Base-by-base conservation (phyloP, 139 green algal genomes). In the Axilococcus clingmanii region DNA sequence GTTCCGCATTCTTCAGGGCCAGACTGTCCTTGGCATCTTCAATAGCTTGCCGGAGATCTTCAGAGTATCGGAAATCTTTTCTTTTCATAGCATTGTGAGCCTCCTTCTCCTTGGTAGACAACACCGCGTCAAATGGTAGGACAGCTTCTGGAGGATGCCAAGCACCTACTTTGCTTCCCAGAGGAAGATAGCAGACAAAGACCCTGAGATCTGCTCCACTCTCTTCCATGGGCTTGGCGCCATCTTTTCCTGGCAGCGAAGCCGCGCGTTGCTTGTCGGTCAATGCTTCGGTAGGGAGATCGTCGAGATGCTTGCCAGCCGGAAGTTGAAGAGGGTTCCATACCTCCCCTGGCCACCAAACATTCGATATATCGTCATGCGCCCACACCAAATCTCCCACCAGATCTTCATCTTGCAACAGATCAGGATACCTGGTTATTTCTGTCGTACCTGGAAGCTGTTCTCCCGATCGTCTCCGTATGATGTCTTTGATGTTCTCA, bases 301-400 rank as follows among this genome's bases (percentile, higher is more conserved):
- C 19, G n/a, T n/a, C n/a, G n/a, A n/a, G n/a, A 28, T 17, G 20
- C n/a, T 12, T 48, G 41, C 54, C 63, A 33, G 30, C 29, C 9
- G 54, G 46, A 45, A 59, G 50, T 32, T 19, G 3, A 14, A 70
- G 66, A 25, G 78, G 79, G 59, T 88, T 69, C 22, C 85, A 48
- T 17, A 66, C 71, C 51, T 88, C 71, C 8, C 47, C 72, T 2
- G 80, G 79, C 80, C 79, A 87, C 57, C 55, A 59, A 36, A 75
- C 16, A 43, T 45, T 37, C 22, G 52, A 31, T 23, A 45, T 9
- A 7, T 52, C 33, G 33, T 75, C 70, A 19, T 19, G 31, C 1
- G 51, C 66, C 72, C 72, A 84, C 29, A 79, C 68, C 7, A 84
- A 43, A 15, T 56, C 50, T 19, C 68, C 65, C 28, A 81, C 59